Conservation (phyloP, 2,329 filamentous ascomycete genomes). For the Aspergillus arachidicola region DNA sequence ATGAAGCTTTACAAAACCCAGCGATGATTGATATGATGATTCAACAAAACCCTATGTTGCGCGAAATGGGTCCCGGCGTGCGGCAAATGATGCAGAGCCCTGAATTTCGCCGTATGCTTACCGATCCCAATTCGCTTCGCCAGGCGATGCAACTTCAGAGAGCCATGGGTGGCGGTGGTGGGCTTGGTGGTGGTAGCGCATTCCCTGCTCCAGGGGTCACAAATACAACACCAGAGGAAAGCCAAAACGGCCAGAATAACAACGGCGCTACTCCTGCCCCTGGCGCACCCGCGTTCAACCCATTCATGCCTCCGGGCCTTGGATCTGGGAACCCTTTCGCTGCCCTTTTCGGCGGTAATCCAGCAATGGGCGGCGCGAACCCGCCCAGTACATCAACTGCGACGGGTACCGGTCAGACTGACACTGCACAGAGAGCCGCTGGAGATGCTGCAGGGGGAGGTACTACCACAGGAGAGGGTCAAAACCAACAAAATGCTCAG, state of each 20-base stretch:
- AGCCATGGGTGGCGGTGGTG: slow-evolving; percentile 57
- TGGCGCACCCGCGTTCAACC: slow-evolving; percentile 33
- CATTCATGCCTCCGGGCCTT: slow-evolving; percentile 30
- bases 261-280: slow-evolving; percentile 48
- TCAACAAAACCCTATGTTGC: slow-evolving; percentile 81
- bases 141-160: slow-evolving; percentile 82
- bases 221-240: slow-evolving; percentile 72
- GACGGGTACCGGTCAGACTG: slow-evolving; percentile 31
- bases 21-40: slow-evolving; percentile 93
- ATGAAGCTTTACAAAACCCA: slow-evolving; percentile 95
- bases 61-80: slow-evolving; percentile 70
- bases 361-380: slow-evolving; percentile 30
- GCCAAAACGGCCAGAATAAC: slow-evolving; percentile 39
- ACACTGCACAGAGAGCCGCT: slow-evolving; percentile 33
- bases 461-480: slow-evolving; percentile 32
- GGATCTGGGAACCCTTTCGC: slow-evolving; percentile 62
- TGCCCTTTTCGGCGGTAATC: slow-evolving; percentile 54
- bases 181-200: slow-evolving; percentile 52
- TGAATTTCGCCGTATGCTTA: slow-evolving; percentile 88
- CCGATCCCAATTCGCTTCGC: slow-evolving; percentile 81
- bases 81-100: slow-evolving; percentile 86
- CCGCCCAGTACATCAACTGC: slow-evolving; percentile 35
- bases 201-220: slow-evolving; percentile 93
- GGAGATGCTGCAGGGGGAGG: slow-evolving; percentile 32
- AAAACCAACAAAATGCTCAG: slow-evolving; percentile 46